These are phyloP conservation scores for Kregervanrija fluxuum DNA, from an alignment of 805 yeast genomes.

Conservation along the genomic window DNA sequence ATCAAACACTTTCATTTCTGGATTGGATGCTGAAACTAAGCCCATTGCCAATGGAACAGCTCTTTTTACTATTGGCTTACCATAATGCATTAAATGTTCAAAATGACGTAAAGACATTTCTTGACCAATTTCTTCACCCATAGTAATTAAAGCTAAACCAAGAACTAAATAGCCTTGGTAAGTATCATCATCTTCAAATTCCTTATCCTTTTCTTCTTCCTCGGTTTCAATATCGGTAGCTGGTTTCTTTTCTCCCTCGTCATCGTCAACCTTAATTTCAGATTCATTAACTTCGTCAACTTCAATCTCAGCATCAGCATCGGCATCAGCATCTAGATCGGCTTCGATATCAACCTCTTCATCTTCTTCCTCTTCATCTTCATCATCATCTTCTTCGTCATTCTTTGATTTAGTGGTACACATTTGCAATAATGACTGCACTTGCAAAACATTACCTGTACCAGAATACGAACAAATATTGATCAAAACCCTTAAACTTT, in stretches of 20 bases:
- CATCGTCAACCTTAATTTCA: constrained; percentile 38
- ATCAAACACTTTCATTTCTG: constrained; percentile 95
- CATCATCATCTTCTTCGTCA: constrained; percentile 51
- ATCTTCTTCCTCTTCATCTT: constrained; percentile 39
- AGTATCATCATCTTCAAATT: constrained; percentile 43
- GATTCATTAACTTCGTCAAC: constrained; percentile 41
- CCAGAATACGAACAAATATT: constrained; percentile 95
- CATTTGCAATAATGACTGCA: constrained; percentile 85
- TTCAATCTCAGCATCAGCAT: constrained; percentile 27
- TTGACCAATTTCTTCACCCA: constrained; percentile 98
- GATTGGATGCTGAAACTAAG: constrained; percentile 83
- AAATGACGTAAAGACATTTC: constrained; percentile 97
- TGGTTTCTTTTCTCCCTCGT: constrained; percentile 17
- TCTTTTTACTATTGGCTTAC: constrained; percentile 81
- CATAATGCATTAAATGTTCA: constrained; percentile 96
- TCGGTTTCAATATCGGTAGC: constrained; percentile 19
- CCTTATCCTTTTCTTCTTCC: constrained; percentile 26
- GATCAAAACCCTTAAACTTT: constrained; percentile 81
- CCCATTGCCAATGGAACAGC: constrained; percentile 99
- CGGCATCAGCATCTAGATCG: constrained; percentile 23
- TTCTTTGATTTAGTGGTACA: constrained; percentile 67
- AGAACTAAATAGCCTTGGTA: constrained; percentile 86
- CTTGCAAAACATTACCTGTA: constrained; percentile 92
- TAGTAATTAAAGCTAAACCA: constrained; percentile 88
- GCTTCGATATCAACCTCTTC: constrained; percentile 27